Base-by-base conservation (phyloP, 495 filamentous ascomycete genomes). In the Thermochaetoides thermophila region DNA sequence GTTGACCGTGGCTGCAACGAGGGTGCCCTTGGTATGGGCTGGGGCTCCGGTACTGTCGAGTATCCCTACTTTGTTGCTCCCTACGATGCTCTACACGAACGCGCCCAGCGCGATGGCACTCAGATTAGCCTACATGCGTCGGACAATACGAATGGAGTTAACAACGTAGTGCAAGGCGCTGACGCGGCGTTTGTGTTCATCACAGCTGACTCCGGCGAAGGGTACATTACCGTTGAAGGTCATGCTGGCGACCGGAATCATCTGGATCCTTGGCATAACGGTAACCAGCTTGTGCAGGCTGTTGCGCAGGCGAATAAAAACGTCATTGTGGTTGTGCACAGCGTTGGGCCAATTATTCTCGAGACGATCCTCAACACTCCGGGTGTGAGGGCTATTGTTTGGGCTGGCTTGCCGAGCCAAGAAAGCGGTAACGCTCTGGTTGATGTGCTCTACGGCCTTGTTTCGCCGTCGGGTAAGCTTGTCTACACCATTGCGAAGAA, bases 401-500 rank as follows among this genome's bases (percentile, higher is more conserved):
- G 92, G 57, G 89, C 83, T 3, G 81, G 93, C 40, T 71, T 97
- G 3, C 87, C 89, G 0, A 83, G 87, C 2, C 78, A 95, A 53
- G 87, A 96, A 57, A 85, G 74, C 40, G 89, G 89, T 7, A 84
- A 86, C 38, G 78, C 86, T 2, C 57, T 96, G 7, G 70, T 73
- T 1, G 85, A 94, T 48, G 64, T 97, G 5, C 62, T 97, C 1
- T 86, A 89, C 35, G 89, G 89, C n/a, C 69, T 71, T 5, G 61
- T 76, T 3, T 78, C 80, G 42, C 86, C 85, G 7, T 84, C 76
- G 21, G 89, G 89, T 10, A 80, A 80, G 29, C 64, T 95, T 19
- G 85, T 85, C 2, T 97, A 93, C 55, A 96, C 87, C 0, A 78
- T 95, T 32, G 89, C 77, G 25, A 91, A 83, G 55, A 64, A 55